These are phyloP conservation scores for Liquidambar formosana DNA, from an alignment of 164 flowering plant genomes.

Conservation along the genomic window DNA sequence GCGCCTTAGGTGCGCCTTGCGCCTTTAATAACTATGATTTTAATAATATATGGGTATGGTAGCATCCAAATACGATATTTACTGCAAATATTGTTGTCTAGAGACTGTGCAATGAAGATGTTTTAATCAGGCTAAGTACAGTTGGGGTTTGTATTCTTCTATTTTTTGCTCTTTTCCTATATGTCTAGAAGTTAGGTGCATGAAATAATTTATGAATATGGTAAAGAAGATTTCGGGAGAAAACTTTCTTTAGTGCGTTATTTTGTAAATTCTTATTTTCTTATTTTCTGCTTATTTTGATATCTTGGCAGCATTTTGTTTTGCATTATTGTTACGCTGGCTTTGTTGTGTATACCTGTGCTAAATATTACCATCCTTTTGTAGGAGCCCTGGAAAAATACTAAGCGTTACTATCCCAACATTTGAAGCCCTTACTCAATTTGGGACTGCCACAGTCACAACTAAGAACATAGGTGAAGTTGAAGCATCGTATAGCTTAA, in stretches of 20 bases:
- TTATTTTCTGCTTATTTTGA: not conserved
- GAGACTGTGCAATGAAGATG: too few relatives aligned
- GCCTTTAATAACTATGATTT: too few relatives aligned
- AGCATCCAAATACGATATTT: too few relatives aligned
- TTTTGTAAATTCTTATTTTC: not conserved
- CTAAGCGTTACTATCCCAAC: conserved; percentile 72
- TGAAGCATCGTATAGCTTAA: conserved; percentile 95
- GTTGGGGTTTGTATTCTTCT: too few relatives aligned
- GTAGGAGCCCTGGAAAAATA: conserved; percentile 94
- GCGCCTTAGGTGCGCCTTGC: too few relatives aligned
- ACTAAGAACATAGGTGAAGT: conserved; percentile 76
- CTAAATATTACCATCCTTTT: conserved; percentile 11
- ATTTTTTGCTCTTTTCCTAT: not conserved
- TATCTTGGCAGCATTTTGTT: not conserved
- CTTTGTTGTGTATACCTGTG: not conserved
- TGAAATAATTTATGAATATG: not conserved
- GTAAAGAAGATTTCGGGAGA: not conserved
- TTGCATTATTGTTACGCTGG: too few relatives aligned
- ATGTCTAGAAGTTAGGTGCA: not conserved
- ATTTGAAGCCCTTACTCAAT: conserved; percentile 91
- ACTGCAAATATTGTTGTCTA: too few relatives aligned
- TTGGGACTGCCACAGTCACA: conserved; percentile 75
- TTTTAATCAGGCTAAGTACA: too few relatives aligned
- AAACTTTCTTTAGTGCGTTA: not conserved
- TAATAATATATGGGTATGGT: too few relatives aligned